Conservation (phyloP, 2,329 filamentous ascomycete genomes). For the Elsinoe batatas region DNA sequence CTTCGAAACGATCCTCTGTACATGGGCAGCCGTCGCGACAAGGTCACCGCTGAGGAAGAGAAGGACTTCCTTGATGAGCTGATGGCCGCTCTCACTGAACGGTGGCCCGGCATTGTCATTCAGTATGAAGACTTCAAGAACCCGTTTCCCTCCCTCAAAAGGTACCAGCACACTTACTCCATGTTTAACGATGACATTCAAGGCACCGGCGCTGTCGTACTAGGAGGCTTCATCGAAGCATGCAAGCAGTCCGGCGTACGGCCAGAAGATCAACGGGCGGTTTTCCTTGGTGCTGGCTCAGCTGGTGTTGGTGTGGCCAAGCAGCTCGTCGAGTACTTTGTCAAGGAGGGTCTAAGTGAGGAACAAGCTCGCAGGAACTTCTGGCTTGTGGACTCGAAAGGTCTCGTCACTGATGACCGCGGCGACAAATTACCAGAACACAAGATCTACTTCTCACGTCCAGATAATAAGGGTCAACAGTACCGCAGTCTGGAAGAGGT, state of each 20-base stretch:
- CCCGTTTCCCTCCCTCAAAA: slow-evolving; percentile 84
- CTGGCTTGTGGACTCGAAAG: slow-evolving; percentile 87
- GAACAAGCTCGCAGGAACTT: slow-evolving; percentile 82
- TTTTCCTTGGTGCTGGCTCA: slow-evolving; percentile 92
- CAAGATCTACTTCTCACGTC: slow-evolving; percentile 58
- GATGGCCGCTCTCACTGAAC: slow-evolving; percentile 80
- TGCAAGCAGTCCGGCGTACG: slow-evolving; percentile 81
- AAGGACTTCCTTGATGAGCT: slow-evolving; percentile 93
- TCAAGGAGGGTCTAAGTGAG: slow-evolving; percentile 80
- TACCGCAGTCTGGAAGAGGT: slow-evolving; percentile 77
- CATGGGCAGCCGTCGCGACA: slow-evolving; percentile 77
- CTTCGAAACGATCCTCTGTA: slow-evolving; percentile 75
- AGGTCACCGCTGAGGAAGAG: slow-evolving; percentile 67
- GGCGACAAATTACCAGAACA: slow-evolving; percentile 88
- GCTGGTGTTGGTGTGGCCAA: slow-evolving; percentile 96
- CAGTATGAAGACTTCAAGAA: slow-evolving; percentile 99
- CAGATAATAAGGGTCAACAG: slow-evolving; percentile 55
- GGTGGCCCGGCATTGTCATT: slow-evolving; percentile 63
- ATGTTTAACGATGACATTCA: slow-evolving; percentile 99
- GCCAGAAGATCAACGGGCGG: slow-evolving; percentile 79
- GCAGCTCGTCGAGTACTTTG: slow-evolving; percentile 96
- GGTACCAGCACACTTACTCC: slow-evolving; percentile 79
- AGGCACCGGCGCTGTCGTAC: slow-evolving; percentile 77
- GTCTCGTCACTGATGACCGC: slow-evolving; percentile 84
- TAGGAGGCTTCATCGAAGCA: slow-evolving; percentile 65